These are phyloP conservation scores for Sphaerulina musiva DNA, from an alignment of 2,329 filamentous ascomycete genomes.

Conservation along the genomic window DNA sequence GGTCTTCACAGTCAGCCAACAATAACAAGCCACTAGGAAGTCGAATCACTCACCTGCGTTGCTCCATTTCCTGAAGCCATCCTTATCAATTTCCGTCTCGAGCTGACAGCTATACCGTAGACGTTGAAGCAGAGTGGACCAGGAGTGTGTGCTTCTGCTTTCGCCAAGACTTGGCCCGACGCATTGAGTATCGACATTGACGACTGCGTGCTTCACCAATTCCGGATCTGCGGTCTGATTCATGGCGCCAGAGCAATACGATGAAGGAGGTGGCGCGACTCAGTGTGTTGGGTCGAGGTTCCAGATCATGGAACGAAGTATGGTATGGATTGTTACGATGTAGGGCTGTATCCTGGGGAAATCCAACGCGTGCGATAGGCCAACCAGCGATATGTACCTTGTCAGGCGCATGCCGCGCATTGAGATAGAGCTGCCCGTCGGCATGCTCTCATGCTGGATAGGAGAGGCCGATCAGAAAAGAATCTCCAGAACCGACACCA, in stretches of 20 bases:
- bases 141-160: neutral
- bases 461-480: no score
- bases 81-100: neutral
- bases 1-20: constrained; percentile 9
- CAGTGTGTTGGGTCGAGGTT: no score
- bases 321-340: neutral
- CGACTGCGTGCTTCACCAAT: neutral
- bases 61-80: neutral
- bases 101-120: neutral
- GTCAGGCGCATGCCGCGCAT: neutral
- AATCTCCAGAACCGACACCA: no score
- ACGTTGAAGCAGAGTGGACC: neutral
- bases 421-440: neutral
- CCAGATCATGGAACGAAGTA: neutral
- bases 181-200: neutral
- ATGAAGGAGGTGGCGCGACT: no score
- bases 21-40: neutral
- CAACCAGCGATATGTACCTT: neutral
- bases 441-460: neutral
- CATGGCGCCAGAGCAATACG: no score
- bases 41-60: neutral
- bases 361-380: no score
- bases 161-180: neutral
- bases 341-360: neutral
- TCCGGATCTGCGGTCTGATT: no score